Conservation (phyloP, 495 filamentous ascomycete species). For the Aspergillus wentii region DNA sequence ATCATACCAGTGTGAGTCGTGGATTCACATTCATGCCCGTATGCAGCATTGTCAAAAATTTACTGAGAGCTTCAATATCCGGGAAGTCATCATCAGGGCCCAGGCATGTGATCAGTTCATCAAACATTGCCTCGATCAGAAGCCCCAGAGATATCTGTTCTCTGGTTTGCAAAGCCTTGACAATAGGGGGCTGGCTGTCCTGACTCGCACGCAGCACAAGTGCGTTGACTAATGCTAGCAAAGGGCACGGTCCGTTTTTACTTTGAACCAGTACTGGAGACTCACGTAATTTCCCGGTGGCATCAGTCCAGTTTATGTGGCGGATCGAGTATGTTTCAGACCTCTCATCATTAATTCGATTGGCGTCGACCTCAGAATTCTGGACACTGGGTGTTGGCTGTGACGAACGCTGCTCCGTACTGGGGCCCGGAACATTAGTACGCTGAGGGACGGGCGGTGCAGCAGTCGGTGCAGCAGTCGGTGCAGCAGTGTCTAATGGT, state of each 20-base stretch:
- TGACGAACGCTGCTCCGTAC: background rate
- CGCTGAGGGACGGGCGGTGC: slow-evolving; percentile 7
- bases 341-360: slow-evolving; percentile 39
- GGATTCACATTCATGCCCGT: slow-evolving; percentile 99
- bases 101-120: slow-evolving; percentile 74
- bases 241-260: slow-evolving; percentile 86
- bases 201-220: slow-evolving; percentile 73
- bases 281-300: slow-evolving; percentile 34
- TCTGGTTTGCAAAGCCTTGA: slow-evolving; percentile 67
- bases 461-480: too few species aligned
- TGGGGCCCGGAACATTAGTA: slow-evolving; percentile 1
- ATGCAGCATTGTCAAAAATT: slow-evolving; percentile 82
- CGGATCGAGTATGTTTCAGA: slow-evolving; percentile 69
- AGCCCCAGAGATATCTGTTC: slow-evolving; percentile 86
- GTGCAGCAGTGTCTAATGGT: slow-evolving; percentile 1
- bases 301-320: slow-evolving; percentile 57
- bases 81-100: slow-evolving; percentile 58
- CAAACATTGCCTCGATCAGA: slow-evolving; percentile 81
- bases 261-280: slow-evolving; percentile 89
- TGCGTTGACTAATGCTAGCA: slow-evolving; percentile 91
- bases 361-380: slow-evolving; percentile 29
- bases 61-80: slow-evolving; percentile 81
- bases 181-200: slow-evolving; percentile 59
- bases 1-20: slow-evolving; percentile 58
- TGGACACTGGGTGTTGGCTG: slow-evolving; percentile 6